phyloP scores from a whole-genome alignment of 148 eudicot species.

The Fallopia convolvulus region DNA sequence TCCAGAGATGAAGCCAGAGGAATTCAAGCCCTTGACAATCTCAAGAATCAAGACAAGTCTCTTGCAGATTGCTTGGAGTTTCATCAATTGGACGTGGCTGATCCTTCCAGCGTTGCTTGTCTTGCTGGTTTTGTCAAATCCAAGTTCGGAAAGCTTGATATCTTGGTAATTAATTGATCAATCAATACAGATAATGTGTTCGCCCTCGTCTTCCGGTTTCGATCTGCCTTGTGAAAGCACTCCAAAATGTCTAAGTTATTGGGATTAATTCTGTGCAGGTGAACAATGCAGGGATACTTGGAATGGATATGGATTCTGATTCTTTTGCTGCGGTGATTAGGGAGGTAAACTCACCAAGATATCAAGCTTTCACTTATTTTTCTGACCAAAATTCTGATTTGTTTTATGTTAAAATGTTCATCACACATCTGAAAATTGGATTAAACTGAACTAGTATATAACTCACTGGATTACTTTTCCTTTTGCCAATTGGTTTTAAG shows the following conservation, averaged over 20 bases:
- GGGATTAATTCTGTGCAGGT: constrained; percentile 21
- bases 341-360: neutral
- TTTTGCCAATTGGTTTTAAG: too few relatives aligned
- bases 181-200: neutral
- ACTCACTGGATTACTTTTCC: too few relatives aligned
- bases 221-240: too few relatives aligned
- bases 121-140: constrained; percentile 31
- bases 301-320: constrained; percentile 18
- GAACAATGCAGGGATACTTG: constrained; percentile 38
- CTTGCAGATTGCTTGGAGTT: constrained; percentile 9
- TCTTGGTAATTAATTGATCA: constrained; percentile 30
- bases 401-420: too few relatives aligned
- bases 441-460: too few relatives aligned
- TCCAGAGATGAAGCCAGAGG: constrained; percentile 43
- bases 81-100: constrained; percentile 49
- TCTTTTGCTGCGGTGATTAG: constrained; percentile 16
- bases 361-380: too few relatives aligned
- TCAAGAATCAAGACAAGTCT: neutral
- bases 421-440: too few relatives aligned
- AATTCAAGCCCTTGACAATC: constrained; percentile 22
- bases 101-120: constrained; percentile 29
- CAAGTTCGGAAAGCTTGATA: constrained; percentile 48
- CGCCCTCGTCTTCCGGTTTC: neutral
- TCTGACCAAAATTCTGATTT: too few relatives aligned
- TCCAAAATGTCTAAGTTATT: too few relatives aligned